Percentiles rank a stretch among this genome's conserved stretches.
phyloP scores from a whole-genome alignment of 2,329 filamentous ascomycete genomes.

The Exophiala dermatitidis region DNA sequence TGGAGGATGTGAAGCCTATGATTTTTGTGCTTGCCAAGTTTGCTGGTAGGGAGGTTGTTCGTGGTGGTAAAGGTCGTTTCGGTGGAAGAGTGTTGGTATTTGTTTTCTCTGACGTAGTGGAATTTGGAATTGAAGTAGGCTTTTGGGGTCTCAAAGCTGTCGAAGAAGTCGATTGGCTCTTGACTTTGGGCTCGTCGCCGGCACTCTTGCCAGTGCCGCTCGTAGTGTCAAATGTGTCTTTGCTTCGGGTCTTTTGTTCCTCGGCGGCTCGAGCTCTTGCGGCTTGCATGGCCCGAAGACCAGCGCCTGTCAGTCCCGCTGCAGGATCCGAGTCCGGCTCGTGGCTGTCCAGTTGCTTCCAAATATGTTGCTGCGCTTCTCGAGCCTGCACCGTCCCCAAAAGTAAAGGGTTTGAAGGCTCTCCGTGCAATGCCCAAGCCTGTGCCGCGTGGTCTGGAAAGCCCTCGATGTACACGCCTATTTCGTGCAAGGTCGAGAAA shows the following conservation, averaged over 20 bases:
- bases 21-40: slow-evolving; percentile 53
- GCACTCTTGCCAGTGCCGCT: slow-evolving; percentile 12
- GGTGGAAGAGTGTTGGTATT: not conserved
- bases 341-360: slow-evolving; percentile 30
- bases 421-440: slow-evolving; percentile 61
- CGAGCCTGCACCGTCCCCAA: slow-evolving; percentile 52
- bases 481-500: slow-evolving; percentile 65
- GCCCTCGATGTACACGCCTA: slow-evolving; percentile 63
- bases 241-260: slow-evolving; percentile 13
- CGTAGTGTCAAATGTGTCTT: slow-evolving; percentile 4
- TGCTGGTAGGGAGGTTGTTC: slow-evolving; percentile 44
- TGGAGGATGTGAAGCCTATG: slow-evolving; percentile 75
- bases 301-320: slow-evolving; percentile 37
- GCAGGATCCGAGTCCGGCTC: slow-evolving; percentile 39
- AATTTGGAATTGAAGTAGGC: not conserved
- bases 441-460: slow-evolving; percentile 57
- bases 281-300: slow-evolving; percentile 34
- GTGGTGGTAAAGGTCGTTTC: slow-evolving; percentile 42
- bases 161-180: slow-evolving; percentile 13
- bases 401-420: slow-evolving; percentile 42
- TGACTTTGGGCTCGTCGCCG: slow-evolving; percentile 22
- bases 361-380: slow-evolving; percentile 50
- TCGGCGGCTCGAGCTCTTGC: slow-evolving; percentile 19
- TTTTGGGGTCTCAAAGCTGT: slow-evolving; percentile 1
- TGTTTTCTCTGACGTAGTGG: not conserved